Base-by-base conservation (phyloP, 1,139 yeast species). In the Waltiozyma sp. region DNA sequence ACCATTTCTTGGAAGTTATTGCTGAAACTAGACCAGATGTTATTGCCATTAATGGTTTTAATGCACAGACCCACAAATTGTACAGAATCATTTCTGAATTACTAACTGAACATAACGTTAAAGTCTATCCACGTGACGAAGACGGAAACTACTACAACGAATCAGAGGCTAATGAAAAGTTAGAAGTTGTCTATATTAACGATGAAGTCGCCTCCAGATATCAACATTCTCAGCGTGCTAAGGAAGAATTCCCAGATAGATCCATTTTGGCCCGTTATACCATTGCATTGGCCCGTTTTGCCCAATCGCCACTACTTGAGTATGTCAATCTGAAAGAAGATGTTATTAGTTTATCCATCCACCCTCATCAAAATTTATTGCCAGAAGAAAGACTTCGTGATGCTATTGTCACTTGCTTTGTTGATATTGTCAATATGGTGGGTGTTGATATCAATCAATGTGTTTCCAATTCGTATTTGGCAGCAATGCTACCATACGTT, bases 371-470 rank as follows among this genome's bases (percentile, higher is more conserved):
- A 64, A 69, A 73, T 38, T 65, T 87, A 45, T 66, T 91, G 40
- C 71, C 91, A 5, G 71, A 67, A 37, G 95, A 85, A 43, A 64
- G 68, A 43, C 69, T 89, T 37, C 64, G 65, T 47, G 80, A 77
- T 47, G 84, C 94, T 0, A 62, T 86, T 43, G 94, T 85, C 49
- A 72, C 93, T 3, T 86, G 81, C 1, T 81, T 86, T 61, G 97
- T 93, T 38, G 98, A 91, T 63, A 78, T 82, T 45, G 87, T 87
- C 34, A 89, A 91, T 60, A 68, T 86, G 68, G 94, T 86, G 39
- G 98, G 99, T 54, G 84, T 89, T 36, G 96, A 89, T 53, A 81
- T 93, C 55, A 91, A 91, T 57, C 93, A 82, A 50, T 95, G 96
- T 4, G 79, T 86, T 10, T 71, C 88, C 48, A 85, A 82, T 45